Percentiles rank a stretch among this genome's conserved stretches.
Conservation (phyloP, 495 filamentous ascomycete genomes). For the Xylaria acuta region DNA sequence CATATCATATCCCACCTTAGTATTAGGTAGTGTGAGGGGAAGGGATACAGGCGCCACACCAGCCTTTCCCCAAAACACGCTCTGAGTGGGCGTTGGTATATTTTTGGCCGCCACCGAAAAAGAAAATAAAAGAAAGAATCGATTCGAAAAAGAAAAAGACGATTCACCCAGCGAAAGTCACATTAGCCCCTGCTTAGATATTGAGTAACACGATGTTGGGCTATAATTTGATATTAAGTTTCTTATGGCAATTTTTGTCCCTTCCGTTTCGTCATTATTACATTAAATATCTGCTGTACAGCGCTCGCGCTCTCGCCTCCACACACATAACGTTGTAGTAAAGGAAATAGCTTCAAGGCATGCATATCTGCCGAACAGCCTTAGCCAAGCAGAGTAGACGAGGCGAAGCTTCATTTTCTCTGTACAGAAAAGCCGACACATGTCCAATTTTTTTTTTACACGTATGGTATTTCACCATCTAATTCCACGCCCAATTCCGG, state of each 20-base stretch:
- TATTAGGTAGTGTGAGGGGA: conserved; percentile 3
- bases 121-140: not conserved
- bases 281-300: not conserved
- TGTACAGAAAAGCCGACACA: not conserved
- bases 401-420: not conserved
- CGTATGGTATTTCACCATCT: not conserved
- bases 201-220: not conserved
- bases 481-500: not conserved
- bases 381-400: not conserved
- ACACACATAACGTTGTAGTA: not conserved
- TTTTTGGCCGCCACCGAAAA: not conserved
- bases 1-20: not conserved
- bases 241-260: not conserved
- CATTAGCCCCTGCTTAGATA: not conserved
- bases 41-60: not conserved
- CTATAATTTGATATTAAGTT: not conserved
- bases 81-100: too few relatives aligned
- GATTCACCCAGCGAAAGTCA: not conserved
- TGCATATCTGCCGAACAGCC: not conserved
- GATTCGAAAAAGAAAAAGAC: not conserved
- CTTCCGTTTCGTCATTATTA: not conserved
- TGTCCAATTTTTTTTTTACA: not conserved
- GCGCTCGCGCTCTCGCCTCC: not conserved
- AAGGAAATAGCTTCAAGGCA: conserved; percentile 12
- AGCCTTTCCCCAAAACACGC: not conserved